phyloP scores from a whole-genome alignment of 805 yeast genomes.

The Hanseniaspora thailandica region DNA sequence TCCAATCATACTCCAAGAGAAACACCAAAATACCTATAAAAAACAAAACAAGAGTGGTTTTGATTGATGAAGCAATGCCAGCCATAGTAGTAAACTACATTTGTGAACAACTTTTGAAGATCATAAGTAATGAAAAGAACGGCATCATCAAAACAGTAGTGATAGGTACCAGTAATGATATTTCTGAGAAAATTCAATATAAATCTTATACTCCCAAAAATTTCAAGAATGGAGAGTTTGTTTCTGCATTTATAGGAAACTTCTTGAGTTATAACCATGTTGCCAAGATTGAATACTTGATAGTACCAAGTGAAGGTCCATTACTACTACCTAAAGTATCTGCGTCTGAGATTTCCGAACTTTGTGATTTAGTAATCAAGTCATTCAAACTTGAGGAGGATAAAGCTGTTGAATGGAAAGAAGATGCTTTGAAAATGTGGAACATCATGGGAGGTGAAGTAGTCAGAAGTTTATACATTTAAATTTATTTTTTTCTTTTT shows the following conservation, averaged over 20 bases:
- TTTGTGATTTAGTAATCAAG: constrained; percentile 20
- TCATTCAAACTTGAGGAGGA: constrained; percentile 15
- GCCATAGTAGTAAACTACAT: constrained; percentile 6
- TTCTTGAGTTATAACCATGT: constrained; percentile 23
- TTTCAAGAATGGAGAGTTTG: constrained; percentile 33
- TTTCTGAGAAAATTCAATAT: neutral
- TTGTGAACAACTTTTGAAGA: neutral
- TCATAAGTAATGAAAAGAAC: neutral
- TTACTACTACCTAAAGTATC: constrained; percentile 46
- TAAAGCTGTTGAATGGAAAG: neutral
- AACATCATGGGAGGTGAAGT: constrained; percentile 12
- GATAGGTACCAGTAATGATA: constrained; percentile 4
- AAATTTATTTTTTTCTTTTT: neutral
- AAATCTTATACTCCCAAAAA: neutral
- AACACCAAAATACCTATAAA: constrained; percentile 4
- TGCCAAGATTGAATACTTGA: constrained; percentile 15
- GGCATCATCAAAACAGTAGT: neutral
- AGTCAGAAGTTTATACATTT: constrained; percentile 12
- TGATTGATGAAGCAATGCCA: constrained; percentile 13
- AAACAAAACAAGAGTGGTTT: constrained; percentile 5
- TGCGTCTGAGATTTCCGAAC: constrained; percentile 22
- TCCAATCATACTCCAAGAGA: constrained; percentile 3
- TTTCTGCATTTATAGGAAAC: constrained; percentile 49
- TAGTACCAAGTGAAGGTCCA: constrained; percentile 50
- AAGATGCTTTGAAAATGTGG: constrained; percentile 11